Evolutionary conservation across 306 rosid genomes (phyloP), one percentile per base, ranked within the genome.

Genomic region (Alnus rubra): DNA sequence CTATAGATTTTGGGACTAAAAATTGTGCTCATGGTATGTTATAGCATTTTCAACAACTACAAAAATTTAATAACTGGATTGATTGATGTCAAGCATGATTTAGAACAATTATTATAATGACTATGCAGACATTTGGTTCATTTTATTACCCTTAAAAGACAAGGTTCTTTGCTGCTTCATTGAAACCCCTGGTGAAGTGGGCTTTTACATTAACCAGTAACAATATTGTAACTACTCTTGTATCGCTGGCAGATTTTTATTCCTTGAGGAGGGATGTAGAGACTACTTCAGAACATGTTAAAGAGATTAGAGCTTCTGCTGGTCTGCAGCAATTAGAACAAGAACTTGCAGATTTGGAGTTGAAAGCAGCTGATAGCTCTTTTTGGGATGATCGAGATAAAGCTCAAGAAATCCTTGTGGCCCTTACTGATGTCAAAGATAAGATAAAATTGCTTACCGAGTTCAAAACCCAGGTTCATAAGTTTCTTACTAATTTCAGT

Each of bases 331-430:
- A 83, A 56, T 76, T 92, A 76, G 89, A 90, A 50, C 87, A 86
- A 78, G 98, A 94, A 74, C 77, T 88, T 74, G 85, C 86, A 76
- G 87, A 80, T 70, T 85, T 94, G 89, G 98, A 94, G 87, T 87
- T 82, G 73, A 85, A 90, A 84, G 95, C 97, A 28, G 79, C 94
- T 18, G 90, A 80, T 69, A 79, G 49, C 86, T 79, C 94, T 83
- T 88, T 94, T 75, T 94, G 98, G 98, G 97, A 92, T 71, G 80
- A 94, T 81, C 92, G 83, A 82, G 87, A 90, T 76, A 85, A 79
- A 77, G 98, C 98, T 84, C 97, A 94, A 81, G 83, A 89, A 82
- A 87, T 83, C 80, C 98, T 95, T 68, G 79, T 73, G 44, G 87
- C 92, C 30, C 81, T 92, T 74, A 86, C 93, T 62, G 98, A 94